Evolutionary conservation across 257 asterid genomes (phyloP).

Genomic region (Solanum medicagineum): DNA sequence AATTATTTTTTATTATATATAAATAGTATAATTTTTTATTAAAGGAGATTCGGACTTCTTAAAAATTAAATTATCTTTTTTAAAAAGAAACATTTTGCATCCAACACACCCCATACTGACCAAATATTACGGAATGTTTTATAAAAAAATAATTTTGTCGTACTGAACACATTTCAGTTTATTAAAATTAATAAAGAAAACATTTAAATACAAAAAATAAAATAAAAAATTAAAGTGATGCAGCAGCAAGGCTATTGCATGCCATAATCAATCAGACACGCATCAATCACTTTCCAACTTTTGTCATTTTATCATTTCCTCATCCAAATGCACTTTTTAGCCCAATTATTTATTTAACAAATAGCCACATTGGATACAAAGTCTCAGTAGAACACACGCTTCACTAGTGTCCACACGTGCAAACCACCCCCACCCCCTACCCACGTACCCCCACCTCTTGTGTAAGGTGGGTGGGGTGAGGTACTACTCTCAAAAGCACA

Average conservation of each 20-base stretch:
- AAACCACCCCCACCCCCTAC: background rate
- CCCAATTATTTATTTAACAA: background rate
- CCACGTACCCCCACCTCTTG: background rate
- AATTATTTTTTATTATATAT: too few species aligned
- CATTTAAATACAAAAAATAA: background rate
- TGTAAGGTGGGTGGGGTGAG: background rate
- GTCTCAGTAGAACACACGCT: background rate
- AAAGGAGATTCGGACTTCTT: too few species aligned
- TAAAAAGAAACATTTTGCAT: too few species aligned
- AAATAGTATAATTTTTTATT: too few species aligned
- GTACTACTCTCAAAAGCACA: background rate
- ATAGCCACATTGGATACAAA: background rate
- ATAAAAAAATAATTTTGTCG: too few species aligned
- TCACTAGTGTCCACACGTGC: background rate
- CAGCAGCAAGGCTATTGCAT: background rate
- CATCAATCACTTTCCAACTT: background rate
- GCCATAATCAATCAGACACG: background rate
- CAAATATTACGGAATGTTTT: too few species aligned
- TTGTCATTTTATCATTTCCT: background rate
- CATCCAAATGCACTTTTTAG: background rate
- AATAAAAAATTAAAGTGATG: background rate
- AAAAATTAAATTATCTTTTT: too few species aligned
- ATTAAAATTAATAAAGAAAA: background rate
- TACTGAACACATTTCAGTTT: too few species aligned
- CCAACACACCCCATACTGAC: too few species aligned